A percentile compares a stretch with the other conserved stretches of the same genome.
Conservation (phyloP, 768 basidiomycete species). For the Lentinula aciculospora region DNA sequence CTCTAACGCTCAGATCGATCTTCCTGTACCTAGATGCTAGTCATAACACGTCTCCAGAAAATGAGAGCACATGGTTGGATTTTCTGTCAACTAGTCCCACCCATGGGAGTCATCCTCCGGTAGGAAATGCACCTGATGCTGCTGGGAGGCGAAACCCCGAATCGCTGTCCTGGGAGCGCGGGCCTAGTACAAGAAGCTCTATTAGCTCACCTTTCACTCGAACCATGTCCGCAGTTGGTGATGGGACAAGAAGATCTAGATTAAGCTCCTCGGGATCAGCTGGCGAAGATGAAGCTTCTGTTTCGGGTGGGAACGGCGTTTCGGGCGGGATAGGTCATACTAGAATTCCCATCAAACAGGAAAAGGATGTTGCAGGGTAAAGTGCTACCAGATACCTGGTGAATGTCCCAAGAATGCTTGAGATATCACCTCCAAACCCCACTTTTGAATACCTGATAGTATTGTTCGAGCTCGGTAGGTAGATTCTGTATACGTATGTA, state of each 20-base stretch:
- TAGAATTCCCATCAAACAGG: neutral
- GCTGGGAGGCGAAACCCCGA: constrained; percentile 10
- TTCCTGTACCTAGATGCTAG: constrained; percentile 5
- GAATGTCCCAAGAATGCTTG: neutral
- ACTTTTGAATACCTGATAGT: neutral
- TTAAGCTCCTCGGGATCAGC: constrained; percentile 3
- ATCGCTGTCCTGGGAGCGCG: constrained; percentile 25
- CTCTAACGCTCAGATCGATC: neutral
- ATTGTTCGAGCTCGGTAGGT: too few species aligned
- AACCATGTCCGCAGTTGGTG: constrained; percentile 1
- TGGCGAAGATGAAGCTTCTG: constrained; percentile 1
- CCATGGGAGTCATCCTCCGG: neutral
- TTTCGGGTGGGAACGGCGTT: constrained; percentile 4
- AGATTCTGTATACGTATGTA: too few species aligned
- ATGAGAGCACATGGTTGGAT: constrained; percentile 23
- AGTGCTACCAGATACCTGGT: too few species aligned
- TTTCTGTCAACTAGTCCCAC: constrained; percentile 20
- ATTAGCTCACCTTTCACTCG: constrained; percentile 1
- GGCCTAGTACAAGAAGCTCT: neutral
- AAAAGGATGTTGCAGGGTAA: constrained; percentile 4
- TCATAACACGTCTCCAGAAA: constrained; percentile 4
- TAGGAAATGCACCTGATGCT: constrained; percentile 3
- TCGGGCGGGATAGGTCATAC: neutral
- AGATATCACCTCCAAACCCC: too few species aligned
- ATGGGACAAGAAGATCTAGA: constrained; percentile 1